Evolutionary conservation across 768 basidiomycete genomes (phyloP), one percentile per base, ranked within the genome.

Genomic region (Clitopilus hobsonii): DNA sequence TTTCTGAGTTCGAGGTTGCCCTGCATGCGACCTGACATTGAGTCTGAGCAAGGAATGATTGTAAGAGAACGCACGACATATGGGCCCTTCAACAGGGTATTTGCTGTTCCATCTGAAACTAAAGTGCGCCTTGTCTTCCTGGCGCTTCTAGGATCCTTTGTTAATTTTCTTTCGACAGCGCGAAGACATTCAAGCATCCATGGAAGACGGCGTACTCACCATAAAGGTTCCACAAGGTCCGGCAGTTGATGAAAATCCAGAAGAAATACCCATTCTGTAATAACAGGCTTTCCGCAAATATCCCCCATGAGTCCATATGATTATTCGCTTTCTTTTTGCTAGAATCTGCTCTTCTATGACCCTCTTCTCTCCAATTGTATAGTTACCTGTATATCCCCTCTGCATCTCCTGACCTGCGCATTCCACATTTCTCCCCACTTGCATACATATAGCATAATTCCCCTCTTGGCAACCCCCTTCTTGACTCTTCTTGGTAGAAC

Each of bases 151-250:
- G 56, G 26, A 60, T 53, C 48, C 25, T 53, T 24, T 50, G 58
- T 60, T 52, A 25, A 51, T 54, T 51, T 53, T 57, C 60, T 50
- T 53, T 54, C 45, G 48, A 54, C 55, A 60, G 85, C 69, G 74
- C 61, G 74, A 78, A 62, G 80, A 88, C 60, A 65, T 88, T 52
- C 65, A 71, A 25, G 82, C 79, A 27, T 69, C 72, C 52, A 76
- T 88, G 71, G 76, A 78, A 59, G 80, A 85, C 63, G 86, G 86
- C 29, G 66, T 88, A 51, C 77, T 88, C 47, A 75, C 74, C 18
- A 65, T 88, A 63, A 81, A 68, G 60, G 76, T 88, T 58, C 67
- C 75, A 51, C 75, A 74, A 57, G 84, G 83, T 6, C 65, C 71
- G 18, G 76, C 79, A 8, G 74, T 70, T 56, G 57, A 69, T 52